phyloP scores from a whole-genome alignment of 768 basidiomycete species.

The Suillus clintonianus region DNA sequence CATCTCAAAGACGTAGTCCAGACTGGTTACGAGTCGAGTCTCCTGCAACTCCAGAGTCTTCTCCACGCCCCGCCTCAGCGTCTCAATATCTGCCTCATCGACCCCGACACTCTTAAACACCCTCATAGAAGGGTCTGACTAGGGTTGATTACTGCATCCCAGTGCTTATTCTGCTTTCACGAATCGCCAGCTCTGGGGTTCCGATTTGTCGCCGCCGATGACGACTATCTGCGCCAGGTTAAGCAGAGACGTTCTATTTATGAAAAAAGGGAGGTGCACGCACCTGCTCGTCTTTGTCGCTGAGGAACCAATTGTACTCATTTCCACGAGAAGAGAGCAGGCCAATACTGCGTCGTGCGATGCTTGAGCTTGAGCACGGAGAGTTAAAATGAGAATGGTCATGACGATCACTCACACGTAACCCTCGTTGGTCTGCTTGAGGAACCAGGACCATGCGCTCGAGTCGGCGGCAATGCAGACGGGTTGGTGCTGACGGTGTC shows the following conservation, averaged over 20 bases:
- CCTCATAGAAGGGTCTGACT: conserved; percentile 4
- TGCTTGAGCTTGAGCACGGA: background rate
- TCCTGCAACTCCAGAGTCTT: conserved; percentile 33
- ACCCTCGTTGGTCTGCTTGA: background rate
- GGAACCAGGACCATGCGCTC: background rate
- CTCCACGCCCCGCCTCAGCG: conserved; percentile 42
- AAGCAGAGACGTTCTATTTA: too few species aligned
- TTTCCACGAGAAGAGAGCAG: background rate
- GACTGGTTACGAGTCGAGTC: too few species aligned
- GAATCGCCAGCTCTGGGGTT: too few species aligned
- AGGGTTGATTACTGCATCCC: too few species aligned
- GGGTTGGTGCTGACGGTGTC: background rate
- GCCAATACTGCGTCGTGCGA: background rate
- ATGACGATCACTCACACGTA: background rate
- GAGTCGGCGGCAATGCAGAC: background rate
- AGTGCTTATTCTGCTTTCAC: too few species aligned
- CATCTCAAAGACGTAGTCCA: too few species aligned
- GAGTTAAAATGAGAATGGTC: background rate
- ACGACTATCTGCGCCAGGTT: too few species aligned
- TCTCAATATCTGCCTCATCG: conserved; percentile 38
- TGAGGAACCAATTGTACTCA: background rate
- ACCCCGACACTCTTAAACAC: conserved; percentile 41
- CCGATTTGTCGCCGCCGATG: too few species aligned
- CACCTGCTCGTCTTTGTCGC: too few species aligned
- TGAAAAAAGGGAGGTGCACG: too few species aligned